A percentile compares a stretch with the other conserved stretches of the same genome.
Evolutionary conservation across 2,329 filamentous ascomycete genomes (phyloP).

Genomic region (Colletotrichum lini): DNA sequence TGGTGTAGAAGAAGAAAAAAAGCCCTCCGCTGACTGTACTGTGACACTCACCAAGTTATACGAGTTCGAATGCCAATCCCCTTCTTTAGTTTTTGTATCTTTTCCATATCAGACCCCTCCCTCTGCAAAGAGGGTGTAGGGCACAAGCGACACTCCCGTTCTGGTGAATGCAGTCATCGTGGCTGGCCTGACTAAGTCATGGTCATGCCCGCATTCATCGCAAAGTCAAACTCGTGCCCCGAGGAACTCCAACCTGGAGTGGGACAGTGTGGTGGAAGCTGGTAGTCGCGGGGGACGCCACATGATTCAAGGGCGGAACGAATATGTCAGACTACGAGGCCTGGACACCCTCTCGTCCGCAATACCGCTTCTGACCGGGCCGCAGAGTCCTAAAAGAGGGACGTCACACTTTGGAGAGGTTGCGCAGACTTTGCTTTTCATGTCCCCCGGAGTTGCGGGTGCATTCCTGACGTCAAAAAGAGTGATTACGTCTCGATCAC

Average conservation of each 20-base stretch:
- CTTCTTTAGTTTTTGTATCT: not conserved
- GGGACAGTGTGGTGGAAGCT: constrained; percentile 1
- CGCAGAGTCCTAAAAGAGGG: too few species aligned
- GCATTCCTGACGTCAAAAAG: not conserved
- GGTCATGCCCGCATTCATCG: constrained; percentile 6
- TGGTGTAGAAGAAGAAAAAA: too few species aligned
- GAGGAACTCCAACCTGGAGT: constrained; percentile 6
- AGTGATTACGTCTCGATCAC: not conserved
- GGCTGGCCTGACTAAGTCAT: not conserved
- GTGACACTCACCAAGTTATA: not conserved
- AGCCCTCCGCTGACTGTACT: too few species aligned
- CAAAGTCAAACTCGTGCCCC: not conserved
- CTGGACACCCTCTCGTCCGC: not conserved
- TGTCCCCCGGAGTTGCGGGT: not conserved
- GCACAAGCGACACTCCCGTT: not conserved
- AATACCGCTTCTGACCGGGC: not conserved
- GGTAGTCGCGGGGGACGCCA: constrained; percentile 18
- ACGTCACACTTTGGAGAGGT: not conserved
- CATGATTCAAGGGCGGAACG: not conserved
- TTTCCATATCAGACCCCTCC: not conserved
- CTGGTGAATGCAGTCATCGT: not conserved
- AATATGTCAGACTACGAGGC: not conserved
- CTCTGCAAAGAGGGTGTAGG: not conserved
- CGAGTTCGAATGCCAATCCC: not conserved
- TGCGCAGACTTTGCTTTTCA: too few species aligned